Evolutionary conservation across 1,139 yeast species (phyloP), one percentile per base, ranked within the genome.

Genomic region (Dujonia santamariae): DNA sequence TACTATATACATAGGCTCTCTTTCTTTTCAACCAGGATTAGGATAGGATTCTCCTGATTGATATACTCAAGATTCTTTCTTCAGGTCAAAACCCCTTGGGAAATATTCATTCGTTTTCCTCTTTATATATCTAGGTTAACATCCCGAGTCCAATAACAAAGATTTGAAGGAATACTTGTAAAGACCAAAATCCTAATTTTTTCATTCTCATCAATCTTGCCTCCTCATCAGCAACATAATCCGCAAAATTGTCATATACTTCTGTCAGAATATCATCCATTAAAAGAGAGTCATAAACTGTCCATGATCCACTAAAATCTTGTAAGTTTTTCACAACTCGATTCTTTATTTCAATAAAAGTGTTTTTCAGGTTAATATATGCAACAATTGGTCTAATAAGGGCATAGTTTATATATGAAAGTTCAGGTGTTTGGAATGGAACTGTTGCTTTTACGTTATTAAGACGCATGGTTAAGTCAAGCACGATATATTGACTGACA

Each of bases 281-380:
- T 40, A 92, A 66, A 37, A 84, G 68, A 23, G 95, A 84, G 54
- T 92, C 98, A 56, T 88, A 92, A 4, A 88, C 72, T 1, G 98
- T 92, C 98, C 98, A 92, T 4, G 96, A 78, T 0, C 98, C 98
- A 48, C 85, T 88, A 53, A 92, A 92, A 51, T 92, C 97, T 24
- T 68, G 66, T 19, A 87, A 61, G 34, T 78, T 74, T 54, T 92
- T 92, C 30, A 84, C 83, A n/a, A 92, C 78, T 4, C 90, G 75
- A 51, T 96, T 87, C 44, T 80, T 73, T 41, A 92, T 80, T 32
- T 96, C 97, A 43, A 92, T 90, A 47, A 83, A 85, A 0, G 97
- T 87, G 50, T 85, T 84, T 42, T 85, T 76, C 23, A 95, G 83
- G 56, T 92, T 92, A 53, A 92, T 90, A 58, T 90, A 92, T 0